Evolutionary conservation across 345 rosid genomes (phyloP).

Genomic region (Pistacia vera): DNA sequence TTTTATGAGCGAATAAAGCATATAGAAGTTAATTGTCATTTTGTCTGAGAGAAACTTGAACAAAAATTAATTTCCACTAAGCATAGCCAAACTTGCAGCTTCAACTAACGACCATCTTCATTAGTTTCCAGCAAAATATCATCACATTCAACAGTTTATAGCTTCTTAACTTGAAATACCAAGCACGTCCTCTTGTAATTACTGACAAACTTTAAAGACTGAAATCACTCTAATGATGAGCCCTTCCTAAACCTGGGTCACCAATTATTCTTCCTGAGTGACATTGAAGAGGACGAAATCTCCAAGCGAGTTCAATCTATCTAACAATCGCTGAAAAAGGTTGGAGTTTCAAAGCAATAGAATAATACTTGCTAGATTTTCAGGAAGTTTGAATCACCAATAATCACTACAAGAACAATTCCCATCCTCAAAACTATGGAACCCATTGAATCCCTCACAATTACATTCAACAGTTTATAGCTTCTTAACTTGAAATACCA

Average conservation of each 20-base stretch:
- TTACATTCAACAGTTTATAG: neutral
- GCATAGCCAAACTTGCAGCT: no score
- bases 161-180: neutral
- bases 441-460: no score
- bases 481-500: neutral
- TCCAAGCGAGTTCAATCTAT: neutral
- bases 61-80: no score
- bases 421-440: slow-evolving; percentile 86
- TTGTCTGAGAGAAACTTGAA: no score
- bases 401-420: slow-evolving; percentile 82
- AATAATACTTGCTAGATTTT: neutral
- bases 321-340: neutral
- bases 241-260: neutral
- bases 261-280: neutral
- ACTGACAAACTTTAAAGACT: neutral
- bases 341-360: neutral
- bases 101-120: no score
- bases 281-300: neutral
- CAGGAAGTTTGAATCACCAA: slow-evolving; percentile 54
- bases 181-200: neutral
- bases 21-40: no score
- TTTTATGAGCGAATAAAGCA: no score
- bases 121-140: no score
- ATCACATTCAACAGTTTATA: neutral
- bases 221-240: neutral